A percentile compares a stretch with the other conserved stretches of the same genome.
Evolutionary conservation across 139 green algal species (phyloP).

Genomic region (Picochlorum sp.): DNA sequence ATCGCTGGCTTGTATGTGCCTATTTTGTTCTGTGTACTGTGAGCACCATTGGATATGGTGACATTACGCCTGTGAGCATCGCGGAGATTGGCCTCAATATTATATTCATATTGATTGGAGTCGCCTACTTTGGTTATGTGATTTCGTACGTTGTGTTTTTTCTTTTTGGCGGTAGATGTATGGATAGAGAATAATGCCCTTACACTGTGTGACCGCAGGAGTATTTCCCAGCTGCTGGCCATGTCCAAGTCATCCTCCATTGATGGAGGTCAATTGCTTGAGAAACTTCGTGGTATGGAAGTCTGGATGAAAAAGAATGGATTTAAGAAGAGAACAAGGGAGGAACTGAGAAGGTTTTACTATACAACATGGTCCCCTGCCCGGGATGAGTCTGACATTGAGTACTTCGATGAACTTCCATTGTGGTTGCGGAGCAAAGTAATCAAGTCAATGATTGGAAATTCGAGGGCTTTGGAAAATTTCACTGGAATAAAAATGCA

Average conservation of each 20-base stretch:
- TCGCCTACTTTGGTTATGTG: constrained; percentile 25
- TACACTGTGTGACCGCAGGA: neutral
- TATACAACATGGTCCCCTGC: neutral
- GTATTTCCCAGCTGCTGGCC: neutral
- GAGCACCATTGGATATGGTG: constrained; percentile 20
- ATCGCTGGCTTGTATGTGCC: constrained; percentile 16
- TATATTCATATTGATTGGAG: neutral
- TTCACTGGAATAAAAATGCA: neutral
- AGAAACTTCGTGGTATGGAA: constrained; percentile 7
- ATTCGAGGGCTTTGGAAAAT: neutral
- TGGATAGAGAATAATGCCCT: too few relatives aligned
- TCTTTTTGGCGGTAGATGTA: too few relatives aligned
- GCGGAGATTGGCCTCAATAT: neutral
- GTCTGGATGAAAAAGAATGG: neutral
- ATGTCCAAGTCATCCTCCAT: neutral
- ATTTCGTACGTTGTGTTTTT: neutral
- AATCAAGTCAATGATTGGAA: neutral
- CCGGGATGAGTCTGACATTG: neutral
- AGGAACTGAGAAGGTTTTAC: constrained; percentile 12
- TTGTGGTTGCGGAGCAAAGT: constrained; percentile 3
- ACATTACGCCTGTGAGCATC: constrained; percentile 5
- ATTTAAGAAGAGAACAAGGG: neutral
- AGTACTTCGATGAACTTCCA: neutral
- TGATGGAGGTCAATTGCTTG: neutral
- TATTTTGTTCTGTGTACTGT: constrained; percentile 19